phyloP scores from a whole-genome alignment of 257 asterid species.

The Penstemon newberryi region DNA sequence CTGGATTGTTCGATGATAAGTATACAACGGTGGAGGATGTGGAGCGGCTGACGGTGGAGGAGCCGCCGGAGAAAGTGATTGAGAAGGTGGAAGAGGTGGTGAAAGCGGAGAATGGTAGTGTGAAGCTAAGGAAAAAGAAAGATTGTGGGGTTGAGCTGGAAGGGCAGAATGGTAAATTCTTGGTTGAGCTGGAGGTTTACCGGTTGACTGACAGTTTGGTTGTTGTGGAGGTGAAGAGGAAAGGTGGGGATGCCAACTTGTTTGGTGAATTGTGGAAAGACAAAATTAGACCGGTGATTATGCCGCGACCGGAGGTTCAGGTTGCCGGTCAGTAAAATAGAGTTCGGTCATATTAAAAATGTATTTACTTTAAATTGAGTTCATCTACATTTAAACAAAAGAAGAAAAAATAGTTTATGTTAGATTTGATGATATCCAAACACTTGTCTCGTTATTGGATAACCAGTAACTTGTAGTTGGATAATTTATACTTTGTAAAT shows the following conservation, averaged over 20 bases:
- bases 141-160: constrained; percentile 51
- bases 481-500: too few relatives aligned
- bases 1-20: constrained; percentile 35
- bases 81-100: constrained; percentile 40
- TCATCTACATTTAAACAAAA: too few relatives aligned
- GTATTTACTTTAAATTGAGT: too few relatives aligned
- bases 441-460: too few relatives aligned
- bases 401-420: too few relatives aligned
- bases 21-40: constrained; percentile 27
- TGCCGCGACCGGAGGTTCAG: constrained; percentile 20
- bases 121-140: constrained; percentile 36
- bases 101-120: constrained; percentile 31
- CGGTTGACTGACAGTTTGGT: constrained; percentile 36
- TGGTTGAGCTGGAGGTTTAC: constrained; percentile 39
- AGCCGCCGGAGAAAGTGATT: constrained; percentile 36
- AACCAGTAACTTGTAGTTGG: too few relatives aligned
- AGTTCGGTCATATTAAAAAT: not conserved
- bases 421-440: too few relatives aligned
- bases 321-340: constrained; percentile 14
- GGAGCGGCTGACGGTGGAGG: constrained; percentile 39
- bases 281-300: constrained; percentile 44
- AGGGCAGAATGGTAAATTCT: constrained; percentile 41
- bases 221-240: constrained; percentile 47
- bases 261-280: constrained; percentile 39
- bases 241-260: constrained; percentile 26